phyloP scores from a whole-genome alignment of 2,329 filamentous ascomycete genomes.

The Pseudogymnoascus sp. region DNA sequence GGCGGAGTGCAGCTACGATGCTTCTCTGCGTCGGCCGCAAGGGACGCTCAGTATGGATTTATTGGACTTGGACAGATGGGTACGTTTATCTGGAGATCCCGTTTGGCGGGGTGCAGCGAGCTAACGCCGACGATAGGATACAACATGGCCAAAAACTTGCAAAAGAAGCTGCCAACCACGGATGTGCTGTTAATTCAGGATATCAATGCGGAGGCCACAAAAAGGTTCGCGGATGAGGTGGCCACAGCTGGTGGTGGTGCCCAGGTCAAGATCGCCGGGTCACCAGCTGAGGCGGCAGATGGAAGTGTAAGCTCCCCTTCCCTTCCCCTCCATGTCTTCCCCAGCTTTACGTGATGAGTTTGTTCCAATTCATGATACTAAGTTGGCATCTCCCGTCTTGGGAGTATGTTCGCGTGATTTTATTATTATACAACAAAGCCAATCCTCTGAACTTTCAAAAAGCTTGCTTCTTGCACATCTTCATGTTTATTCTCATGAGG shows the following conservation, averaged over 20 bases:
- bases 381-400: slow-evolving; percentile 55
- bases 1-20: slow-evolving; percentile 18
- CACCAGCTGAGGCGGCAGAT: slow-evolving; percentile 54
- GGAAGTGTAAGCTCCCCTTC: slow-evolving; percentile 48
- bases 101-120: slow-evolving; percentile 6
- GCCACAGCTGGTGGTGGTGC: slow-evolving; percentile 30
- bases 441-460: slow-evolving; percentile 56
- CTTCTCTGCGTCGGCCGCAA: slow-evolving; percentile 39
- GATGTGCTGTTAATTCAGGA: slow-evolving; percentile 60
- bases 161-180: slow-evolving; percentile 52
- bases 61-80: slow-evolving; percentile 54
- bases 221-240: slow-evolving; percentile 49
- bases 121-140: slow-evolving; percentile 42
- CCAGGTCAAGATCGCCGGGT: slow-evolving; percentile 47
- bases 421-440: slow-evolving; percentile 50
- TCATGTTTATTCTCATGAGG: neutral
- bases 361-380: slow-evolving; percentile 59
- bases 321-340: slow-evolving; percentile 11
- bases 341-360: slow-evolving; percentile 40
- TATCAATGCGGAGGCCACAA: slow-evolving; percentile 48
- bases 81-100: slow-evolving; percentile 27
- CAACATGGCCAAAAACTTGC: slow-evolving; percentile 64
- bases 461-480: slow-evolving; percentile 10
- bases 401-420: slow-evolving; percentile 51
- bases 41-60: slow-evolving; percentile 47